Evolutionary conservation across 257 asterid species (phyloP), one percentile per base, ranked within the genome.

Genomic region (Forsythia viridissima): DNA sequence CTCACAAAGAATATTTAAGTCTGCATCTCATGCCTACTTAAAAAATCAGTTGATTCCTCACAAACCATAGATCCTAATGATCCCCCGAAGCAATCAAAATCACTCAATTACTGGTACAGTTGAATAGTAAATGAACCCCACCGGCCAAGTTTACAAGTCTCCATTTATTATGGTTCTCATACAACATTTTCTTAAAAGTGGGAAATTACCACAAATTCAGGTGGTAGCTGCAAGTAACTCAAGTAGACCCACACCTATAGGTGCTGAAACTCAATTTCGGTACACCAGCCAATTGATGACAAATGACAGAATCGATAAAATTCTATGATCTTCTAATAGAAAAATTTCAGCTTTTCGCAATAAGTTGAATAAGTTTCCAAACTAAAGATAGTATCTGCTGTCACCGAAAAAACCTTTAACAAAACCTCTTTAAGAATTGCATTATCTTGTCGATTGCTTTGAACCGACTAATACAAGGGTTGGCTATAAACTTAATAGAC

Each of bases 341-440:
- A 42, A 73, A 15, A 30, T 46, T 67, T 51, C 72, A 15, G 55
- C 59, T 18, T 38, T 18, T 48, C 15, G n/a, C n/a, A 4, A 1
- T 48, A 44, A 44, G 16, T 44, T 12, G 4, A 44, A 44, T 44
- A 48, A 48, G 2, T 48, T 13, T 46, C 13, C 55, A 46, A 46
- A 46, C 55, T 0, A 46, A 46, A 12, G 55, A 48, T 48, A 48
- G 20, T 30, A 67, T 39, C 5, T 70, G 1, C 8, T 13, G 75
- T 48, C 37, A 46, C 67, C 37, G 9, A 5, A 72, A 38, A 40
- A 41, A 69, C 40, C 75, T 41, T 42, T 30, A 72, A 39, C 40
- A 68, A 61, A 65, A 66, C 38, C 61, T 55, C 63, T 67, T 38
- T 57, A 74, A 72, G 43, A 72, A 69, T 57, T 48, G n/a, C 57